Evolutionary conservation across 2,329 filamentous ascomycete species (phyloP), one percentile per base, ranked within the genome.

Genomic region (Penicillium oxalicum): DNA sequence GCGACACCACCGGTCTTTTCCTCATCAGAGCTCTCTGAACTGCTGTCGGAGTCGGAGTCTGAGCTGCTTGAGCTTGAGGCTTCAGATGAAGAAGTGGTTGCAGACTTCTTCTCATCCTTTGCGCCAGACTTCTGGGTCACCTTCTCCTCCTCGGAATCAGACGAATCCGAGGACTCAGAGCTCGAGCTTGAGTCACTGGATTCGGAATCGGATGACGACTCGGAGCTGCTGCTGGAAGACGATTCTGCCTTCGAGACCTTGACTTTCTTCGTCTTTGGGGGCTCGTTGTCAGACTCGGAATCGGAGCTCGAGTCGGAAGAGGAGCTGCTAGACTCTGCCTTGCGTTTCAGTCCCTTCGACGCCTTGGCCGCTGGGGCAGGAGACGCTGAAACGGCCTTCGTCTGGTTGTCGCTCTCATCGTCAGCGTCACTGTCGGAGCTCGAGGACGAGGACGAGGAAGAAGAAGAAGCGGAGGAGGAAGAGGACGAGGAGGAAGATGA

Each of bases 321-420:
- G 9, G 64, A 66, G 35, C 67, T 74, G 54, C 66, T 71, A 8
- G 69, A 67, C 43, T 69, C 67, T 6, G 79, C 79, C 70, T 85
- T 84, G 49, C 81, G 77, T 69, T 85, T 84, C 50, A 78, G 61
- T 2, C 69, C 69, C 28, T 77, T 77, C 7, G 59, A 43, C 39
- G 66, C 55, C 52, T 58, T 61, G 18, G 47, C 42, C 27, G 49
- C 52, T 33, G 61, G 50, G 13, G 64, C 52, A 32, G 61, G 59
- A 13, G 74, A 73, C 4, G 56, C 45, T 25, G 58, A 51, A 8
- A 74, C 72, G 65, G 81, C 79, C 34, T 80, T 75, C 61, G 77
- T 73, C 33, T 73, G 69, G 55, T 78, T 74, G 49, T 76, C 74
- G 50, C 77, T 74, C 55, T 78, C 75, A 49, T 76, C 74, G 49